Base-by-base conservation (phyloP, 805 yeast genomes). In the Metschnikowia borealis region DNA sequence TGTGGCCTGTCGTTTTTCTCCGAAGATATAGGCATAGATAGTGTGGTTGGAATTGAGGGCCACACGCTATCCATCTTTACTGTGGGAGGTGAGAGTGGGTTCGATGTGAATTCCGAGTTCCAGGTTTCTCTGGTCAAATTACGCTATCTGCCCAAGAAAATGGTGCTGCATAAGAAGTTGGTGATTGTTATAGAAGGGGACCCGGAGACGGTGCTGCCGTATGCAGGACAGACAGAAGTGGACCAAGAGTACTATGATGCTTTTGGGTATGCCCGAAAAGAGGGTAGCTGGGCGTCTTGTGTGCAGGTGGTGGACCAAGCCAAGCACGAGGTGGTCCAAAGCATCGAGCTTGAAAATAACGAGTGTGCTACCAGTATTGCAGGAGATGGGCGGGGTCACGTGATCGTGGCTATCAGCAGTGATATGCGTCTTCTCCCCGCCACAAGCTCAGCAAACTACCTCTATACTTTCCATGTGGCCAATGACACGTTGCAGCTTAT, bases 41-140 rank as follows among this genome's bases (percentile, higher is more conserved):
- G 92, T 1, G 68, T 84, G 3, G 82, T 89, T 26, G 90, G 87
- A 0, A 71, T 87, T 15, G 70, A 71, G 36, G 80, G 77, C 2
- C 73, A 71, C 39, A 74, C 69, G 18, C 67, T 89, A 51, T 66
- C 75, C 2, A 85, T 87, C 31, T 75, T 84, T 59, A 75, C 82
- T 0, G 61, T 81, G 34, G 84, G 82, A 5, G 47, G 43, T 21
- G 74, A 68, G 32, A 51, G 60, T 2, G 66, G 58, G 5, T 63
- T 68, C 46, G 61, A 65, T 45, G 54, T 54, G 7, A 57, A 53
- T 46, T 61, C 62, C 40, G 70, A 69, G 41, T 65, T 67, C 44
- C 54, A 55, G n/a, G 53, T 66, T 1, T 49, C 53, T 10, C 68
- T 69, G 34, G 53, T 79, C 20, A 71, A 73, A 37, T 63, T 85